A percentile compares a stretch with the other conserved stretches of the same genome.
phyloP scores from a whole-genome alignment of 2,329 filamentous ascomycete genomes.

The Fusarium cyanostomum region DNA sequence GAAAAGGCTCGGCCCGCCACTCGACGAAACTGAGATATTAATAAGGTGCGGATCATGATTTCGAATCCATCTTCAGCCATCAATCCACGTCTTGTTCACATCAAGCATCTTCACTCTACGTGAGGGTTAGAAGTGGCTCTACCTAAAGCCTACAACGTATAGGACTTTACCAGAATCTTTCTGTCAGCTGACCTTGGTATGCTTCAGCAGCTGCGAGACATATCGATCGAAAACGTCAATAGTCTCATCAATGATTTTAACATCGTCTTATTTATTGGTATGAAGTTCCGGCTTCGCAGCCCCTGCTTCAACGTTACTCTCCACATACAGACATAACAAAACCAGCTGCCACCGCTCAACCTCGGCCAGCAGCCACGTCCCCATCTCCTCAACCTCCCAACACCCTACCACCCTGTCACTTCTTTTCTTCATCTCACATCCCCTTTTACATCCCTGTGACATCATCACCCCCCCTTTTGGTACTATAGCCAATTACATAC shows the following conservation, averaged over 20 bases:
- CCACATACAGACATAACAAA: conserved; percentile 29
- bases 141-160: too few relatives aligned
- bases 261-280: conserved; percentile 38
- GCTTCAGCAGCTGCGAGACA: too few relatives aligned
- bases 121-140: too few relatives aligned
- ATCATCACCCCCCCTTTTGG: conserved; percentile 30
- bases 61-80: not conserved
- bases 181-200: too few relatives aligned
- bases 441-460: conserved; percentile 18
- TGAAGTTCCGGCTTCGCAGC: conserved; percentile 34
- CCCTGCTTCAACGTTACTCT: conserved; percentile 29
- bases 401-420: conserved; percentile 17
- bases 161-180: too few relatives aligned
- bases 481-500: conserved; percentile 45
- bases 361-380: conserved; percentile 32
- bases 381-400: conserved; percentile 8
- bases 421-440: conserved; percentile 27
- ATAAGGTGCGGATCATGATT: not conserved
- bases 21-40: conserved; percentile 28
- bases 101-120: too few relatives aligned
- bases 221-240: not conserved
- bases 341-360: conserved; percentile 31
- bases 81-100: too few relatives aligned
- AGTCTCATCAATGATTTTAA: conserved; percentile 18
- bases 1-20: conserved; percentile 37